Base-by-base conservation (phyloP, 176 grass and related monocot genomes). In the Cocos nucifera region DNA sequence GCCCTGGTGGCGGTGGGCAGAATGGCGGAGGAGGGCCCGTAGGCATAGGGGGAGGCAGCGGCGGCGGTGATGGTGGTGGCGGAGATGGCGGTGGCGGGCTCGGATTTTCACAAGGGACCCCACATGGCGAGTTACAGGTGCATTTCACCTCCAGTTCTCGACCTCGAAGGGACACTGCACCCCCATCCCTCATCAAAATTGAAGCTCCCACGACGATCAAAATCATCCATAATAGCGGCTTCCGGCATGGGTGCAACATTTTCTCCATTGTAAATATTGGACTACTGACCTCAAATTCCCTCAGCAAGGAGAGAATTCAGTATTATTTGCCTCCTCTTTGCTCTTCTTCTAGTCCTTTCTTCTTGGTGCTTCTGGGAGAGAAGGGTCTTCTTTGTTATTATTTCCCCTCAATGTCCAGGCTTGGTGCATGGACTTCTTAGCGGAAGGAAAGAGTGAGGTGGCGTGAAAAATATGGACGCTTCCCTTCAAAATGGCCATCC, bases 61-160 rank as follows among this genome's bases (percentile, higher is more conserved):
- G 3, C 0, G 82, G 73, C 0, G 64, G 2, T 0, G 71, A 28
- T 0, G 81, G 86, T 14, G 10, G 35, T 6, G 10, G 52, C 19
- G 80, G 64, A 44, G 35, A 54, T 22, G 85, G 77, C 15, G 81
- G 86, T n/a, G 88, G 88, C 4, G 83, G 88, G 70, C 83, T 92
- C 27, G 83, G 35, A 77, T 84, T 77, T 18, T 66, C 61, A 69
- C 83, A 86, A 59, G 75, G 75, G 58, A 56, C 62, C 53, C 53
- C 83, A 64, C 88, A 92, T 9, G 83, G 88, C 32, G 32, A 39
- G 73, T 17, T 61, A 69, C 83, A 93, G 28, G 78, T 80, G 73
- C 73, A 76, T 15, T 67, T 76, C 28, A 0, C 5, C 4, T 67
- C 73, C 8, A 76, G 17, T 17, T 64, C 73, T 67, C 44, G 62